Base-by-base conservation (phyloP, 768 basidiomycete species). In the Mycena vulgaris region DNA sequence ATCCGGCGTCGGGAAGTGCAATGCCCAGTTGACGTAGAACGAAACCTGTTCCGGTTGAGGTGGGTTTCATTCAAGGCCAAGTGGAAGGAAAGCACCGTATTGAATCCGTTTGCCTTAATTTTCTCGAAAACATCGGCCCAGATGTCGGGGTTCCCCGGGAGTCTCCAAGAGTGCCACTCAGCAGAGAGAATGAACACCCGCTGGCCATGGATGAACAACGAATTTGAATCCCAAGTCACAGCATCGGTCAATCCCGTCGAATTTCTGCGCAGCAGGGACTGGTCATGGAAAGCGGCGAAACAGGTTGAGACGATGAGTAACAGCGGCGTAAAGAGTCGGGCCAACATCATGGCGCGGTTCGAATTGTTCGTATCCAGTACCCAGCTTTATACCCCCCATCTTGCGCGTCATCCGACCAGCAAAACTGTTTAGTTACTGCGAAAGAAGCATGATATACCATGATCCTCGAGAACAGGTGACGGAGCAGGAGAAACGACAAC, bases 71-170 rank as follows among this genome's bases (percentile, higher is more conserved):
- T 27, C 25, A 17, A 31, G 13, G 42, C 2, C 1, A 19, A 53
- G n/a, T 53, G 17, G 27, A 35, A 30, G 3, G 10, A 31, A 53
- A 30, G 40, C 53, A 72, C 86, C 6, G 87, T 84, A 68, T 90
- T 90, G 80, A 90, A 88, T 7, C 89, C 89, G 69, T 88, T 86
- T 28, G 90, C 85, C 70, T 88, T 90, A 63, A 90, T 78, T 73
- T 92, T 92, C 71, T 91, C 84, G 52, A 92, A 86, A 59, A 92
- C 79, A 73, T 92, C 91, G 17, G 80, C 79, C 88, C 89, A 89
- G 25, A 89, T 77, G 58, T 84, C 80, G 3, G 87, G 87, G 63
- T 85, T 84, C 0, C 85, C 86, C 5, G 86, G 86, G 0, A 87
- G 72, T 70, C 90, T 82, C 85, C 88, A 91, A 19, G 90, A 86